A percentile compares a stretch with the other conserved stretches of the same genome.
phyloP scores from a whole-genome alignment of 257 asterid genomes.

The Verbena officinalis region DNA sequence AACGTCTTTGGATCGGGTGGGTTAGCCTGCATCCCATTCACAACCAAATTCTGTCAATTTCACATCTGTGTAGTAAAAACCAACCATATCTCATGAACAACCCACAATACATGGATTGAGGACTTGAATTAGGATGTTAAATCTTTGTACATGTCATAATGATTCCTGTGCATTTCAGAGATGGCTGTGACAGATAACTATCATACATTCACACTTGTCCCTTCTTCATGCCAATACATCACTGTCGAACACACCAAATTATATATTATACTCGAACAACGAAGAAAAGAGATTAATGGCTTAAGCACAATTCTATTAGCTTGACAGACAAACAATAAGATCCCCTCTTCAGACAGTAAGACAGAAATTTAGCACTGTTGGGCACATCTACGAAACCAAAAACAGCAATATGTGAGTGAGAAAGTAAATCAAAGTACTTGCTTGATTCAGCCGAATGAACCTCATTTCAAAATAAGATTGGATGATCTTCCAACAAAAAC shows the following conservation, averaged over 20 bases:
- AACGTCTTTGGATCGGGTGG: constrained; percentile 85
- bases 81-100: too few species aligned
- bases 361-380: background rate
- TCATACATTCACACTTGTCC: background rate
- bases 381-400: background rate
- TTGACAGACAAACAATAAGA: constrained; percentile 4
- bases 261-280: background rate
- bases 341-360: background rate
- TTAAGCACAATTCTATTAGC: background rate
- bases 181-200: background rate
- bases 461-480: constrained; percentile 9
- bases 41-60: constrained; percentile 30
- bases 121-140: constrained; percentile 3
- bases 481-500: constrained; percentile 5
- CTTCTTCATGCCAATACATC: constrained; percentile 4
- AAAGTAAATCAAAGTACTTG: background rate
- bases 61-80: background rate
- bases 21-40: constrained; percentile 92
- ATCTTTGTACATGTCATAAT: background rate
- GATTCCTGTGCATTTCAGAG: background rate
- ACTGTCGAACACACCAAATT: constrained; percentile 5
- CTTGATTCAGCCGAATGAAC: background rate
- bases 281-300: background rate
- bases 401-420: background rate
- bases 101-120: background rate